Base-by-base conservation (phyloP, 768 basidiomycete species). In the Galerina marginata region DNA sequence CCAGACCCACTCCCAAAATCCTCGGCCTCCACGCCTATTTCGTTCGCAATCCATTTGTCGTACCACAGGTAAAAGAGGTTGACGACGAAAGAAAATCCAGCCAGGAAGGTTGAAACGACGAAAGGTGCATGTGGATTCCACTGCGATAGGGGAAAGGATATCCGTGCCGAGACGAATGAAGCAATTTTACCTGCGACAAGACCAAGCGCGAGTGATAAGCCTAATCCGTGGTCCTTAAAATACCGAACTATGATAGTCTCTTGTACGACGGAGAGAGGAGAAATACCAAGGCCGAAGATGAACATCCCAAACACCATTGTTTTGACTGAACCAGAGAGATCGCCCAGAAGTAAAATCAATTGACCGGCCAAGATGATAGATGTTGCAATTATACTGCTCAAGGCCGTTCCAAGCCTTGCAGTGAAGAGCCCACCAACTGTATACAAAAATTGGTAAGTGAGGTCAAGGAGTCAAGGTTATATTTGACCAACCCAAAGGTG, bases 191-290 rank as follows among this genome's bases (percentile, higher is more conserved):
- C 60, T 2, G 51, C 60, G 25, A 61, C 60, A 6, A 61, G 60
- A 15, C 60, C 60, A 38, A 61, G 60, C 12, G 60, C 60, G 3
- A 61, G 55, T 12, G 60, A 61, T 10, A 61, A 49, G n/a, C 60
- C 60, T 9, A 61, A 40, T 15, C 60, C 60, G 23, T 61, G 60
- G 36, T 61, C 60, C 39, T 57, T 61, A 38, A 61, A 61, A 49
- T 61, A 57, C 6, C 60, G 54, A 29, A 61, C 60, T 2, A 61
- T 54, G 43, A 61, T 61, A 3, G 60, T 61, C 37, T 61, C 60
- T n/a, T 61, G 60, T 11, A 61, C 60, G 25, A 61, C 60, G n/a
- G 60, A 54, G n/a, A 61, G 49, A 7, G 60, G 60, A 12, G 60
- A 61, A 20, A 61, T 48, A 12, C 60, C 60, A 3, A 61, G 45